These are phyloP conservation scores for Colletotrichum falcatum DNA, from an alignment of 2,329 filamentous ascomycete species.

Conservation along the genomic window DNA sequence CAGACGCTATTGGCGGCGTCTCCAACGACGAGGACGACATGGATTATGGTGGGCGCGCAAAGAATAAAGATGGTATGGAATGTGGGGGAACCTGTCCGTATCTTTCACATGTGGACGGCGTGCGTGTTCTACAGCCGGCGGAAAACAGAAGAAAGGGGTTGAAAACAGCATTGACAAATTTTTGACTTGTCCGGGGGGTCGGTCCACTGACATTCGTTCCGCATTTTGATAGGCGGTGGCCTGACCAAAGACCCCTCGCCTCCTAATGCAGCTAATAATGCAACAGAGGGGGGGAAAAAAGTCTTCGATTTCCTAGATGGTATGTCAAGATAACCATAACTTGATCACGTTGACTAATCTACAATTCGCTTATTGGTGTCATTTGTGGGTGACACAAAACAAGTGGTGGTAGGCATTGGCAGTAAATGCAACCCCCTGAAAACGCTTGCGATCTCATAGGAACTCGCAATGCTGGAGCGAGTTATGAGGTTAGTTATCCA, in stretches of 20 bases:
- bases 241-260: neutral
- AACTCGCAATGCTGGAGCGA: neutral
- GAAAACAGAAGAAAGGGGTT: neutral
- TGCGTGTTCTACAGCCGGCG: neutral
- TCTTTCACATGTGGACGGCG: neutral
- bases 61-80: neutral
- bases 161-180: neutral
- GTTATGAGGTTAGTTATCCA: neutral
- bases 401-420: neutral
- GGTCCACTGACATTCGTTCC: neutral
- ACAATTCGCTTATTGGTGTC: neutral
- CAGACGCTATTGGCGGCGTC: slow-evolving; percentile 5
- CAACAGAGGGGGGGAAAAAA: too few species aligned
- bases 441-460: neutral
- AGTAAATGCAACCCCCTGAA: neutral
- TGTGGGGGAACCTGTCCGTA: neutral
- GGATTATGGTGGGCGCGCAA: neutral
- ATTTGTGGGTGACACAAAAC: neutral
- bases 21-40: slow-evolving; percentile 19
- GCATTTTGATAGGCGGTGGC: neutral
- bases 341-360: too few species aligned
- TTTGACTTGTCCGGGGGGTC: neutral
- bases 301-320: too few species aligned
- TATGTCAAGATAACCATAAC: neutral
- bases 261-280: neutral